Evolutionary conservation across 1,284 basidiomycete species (phyloP), one percentile per base, ranked within the genome.

Genomic region (Melampsora occidentalis): DNA sequence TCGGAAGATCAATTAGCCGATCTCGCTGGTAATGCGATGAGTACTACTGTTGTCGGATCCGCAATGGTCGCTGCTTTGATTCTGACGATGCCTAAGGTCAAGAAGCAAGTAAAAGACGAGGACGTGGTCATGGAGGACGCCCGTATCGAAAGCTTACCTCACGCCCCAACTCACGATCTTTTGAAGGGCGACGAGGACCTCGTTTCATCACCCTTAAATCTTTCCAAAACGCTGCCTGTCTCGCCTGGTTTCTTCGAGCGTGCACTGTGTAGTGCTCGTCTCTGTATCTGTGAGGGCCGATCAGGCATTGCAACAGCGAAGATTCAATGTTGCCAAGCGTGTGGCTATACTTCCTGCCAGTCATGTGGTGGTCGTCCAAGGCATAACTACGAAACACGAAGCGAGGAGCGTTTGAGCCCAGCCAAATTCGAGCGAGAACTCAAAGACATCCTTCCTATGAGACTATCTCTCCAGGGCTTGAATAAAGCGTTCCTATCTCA

Each of bases 1-100:
- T 93, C 88, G 14, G 92, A 96, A 83, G 95, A 97, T 83, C 91
- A 97, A 80, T 86, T 97, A 2, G 93, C 94, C 16, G 94, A 97
- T 83, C 86, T 97, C 10, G 95, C 94, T 14, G 94, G 94, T 0
- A 97, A 97, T 80, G 95, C 94, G 69, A 97, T 97, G 94, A 80
- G 78, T 0, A 92, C 94, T 0, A 97, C 94, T 0, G 94, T 97
- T 16, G 94, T 97, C 25, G 94, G 95, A 1, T 88, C 93, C 1
- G 91, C 92, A 79, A 93, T 97, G 80, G 85, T 97, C 53, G 89
- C 91, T 12, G 93, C 94, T 0, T 85, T 97, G 61, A 86, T 90
- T 14, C 84, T 90, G 0, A 88, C 89, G 5, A 86, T 86, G 81
- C 78, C 73, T 66, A 86, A 87, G 61, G 86, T 91, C 35, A 84